These are phyloP conservation scores for Nicotiana otophora DNA, from an alignment of 257 asterid genomes.

Conservation along the genomic window DNA sequence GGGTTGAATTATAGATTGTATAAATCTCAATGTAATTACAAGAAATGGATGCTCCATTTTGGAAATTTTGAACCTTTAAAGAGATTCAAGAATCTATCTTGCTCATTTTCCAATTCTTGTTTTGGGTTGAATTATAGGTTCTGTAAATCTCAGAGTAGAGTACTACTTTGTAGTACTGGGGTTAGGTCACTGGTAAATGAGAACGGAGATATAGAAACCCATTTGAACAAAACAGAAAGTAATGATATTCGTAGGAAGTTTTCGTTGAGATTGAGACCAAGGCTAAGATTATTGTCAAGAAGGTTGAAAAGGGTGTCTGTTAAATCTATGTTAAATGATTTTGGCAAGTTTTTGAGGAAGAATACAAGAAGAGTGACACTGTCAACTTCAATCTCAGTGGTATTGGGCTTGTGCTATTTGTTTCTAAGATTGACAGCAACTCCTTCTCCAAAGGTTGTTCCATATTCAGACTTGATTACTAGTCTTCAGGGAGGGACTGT, in stretches of 20 bases:
- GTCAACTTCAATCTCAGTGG: slow-evolving; percentile 50
- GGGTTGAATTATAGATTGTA: slow-evolving; percentile 27
- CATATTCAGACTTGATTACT: slow-evolving; percentile 67
- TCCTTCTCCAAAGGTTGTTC: slow-evolving; percentile 63
- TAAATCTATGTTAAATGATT: slow-evolving; percentile 40
- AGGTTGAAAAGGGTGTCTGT: slow-evolving; percentile 51
- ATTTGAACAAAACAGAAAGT: slow-evolving; percentile 33
- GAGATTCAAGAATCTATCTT: slow-evolving; percentile 19
- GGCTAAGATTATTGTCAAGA: slow-evolving; percentile 46
- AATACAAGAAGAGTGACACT: slow-evolving; percentile 53
- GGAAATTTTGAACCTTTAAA: slow-evolving; percentile 1
- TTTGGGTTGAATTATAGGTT: slow-evolving; percentile 26
- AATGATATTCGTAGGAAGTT: slow-evolving; percentile 38
- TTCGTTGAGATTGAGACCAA: slow-evolving; percentile 60
- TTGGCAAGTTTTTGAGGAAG: slow-evolving; percentile 53
- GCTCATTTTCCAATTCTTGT: slow-evolving; percentile 28
- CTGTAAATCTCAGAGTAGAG: slow-evolving; percentile 32
- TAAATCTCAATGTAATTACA: slow-evolving; percentile 26
- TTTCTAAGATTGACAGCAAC: slow-evolving; percentile 70
- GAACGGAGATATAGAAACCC: slow-evolving; percentile 33
- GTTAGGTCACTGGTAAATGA: slow-evolving; percentile 38
- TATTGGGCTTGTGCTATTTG: slow-evolving; percentile 71
- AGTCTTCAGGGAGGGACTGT: slow-evolving; percentile 68
- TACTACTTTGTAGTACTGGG: slow-evolving; percentile 33
- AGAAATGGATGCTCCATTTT: background rate